Percentiles rank a stretch among this genome's conserved stretches.
phyloP scores from a whole-genome alignment of 208 protist genomes.

The Sergeia podlipaevii region DNA sequence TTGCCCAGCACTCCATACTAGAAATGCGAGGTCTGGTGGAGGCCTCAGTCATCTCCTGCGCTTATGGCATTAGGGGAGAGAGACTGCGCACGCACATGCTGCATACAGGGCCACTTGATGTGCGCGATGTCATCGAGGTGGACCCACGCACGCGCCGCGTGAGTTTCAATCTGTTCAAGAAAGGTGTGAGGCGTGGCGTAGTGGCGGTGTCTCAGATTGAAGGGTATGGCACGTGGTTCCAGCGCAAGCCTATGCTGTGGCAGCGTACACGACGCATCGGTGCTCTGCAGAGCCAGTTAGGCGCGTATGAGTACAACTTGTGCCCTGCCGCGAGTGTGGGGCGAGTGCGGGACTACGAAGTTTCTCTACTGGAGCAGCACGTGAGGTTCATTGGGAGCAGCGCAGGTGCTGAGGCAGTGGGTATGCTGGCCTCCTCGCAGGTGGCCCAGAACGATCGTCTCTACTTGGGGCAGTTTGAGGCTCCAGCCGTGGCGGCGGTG shows the following conservation, averaged over 20 bases:
- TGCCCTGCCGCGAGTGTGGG: slow-evolving; percentile 42
- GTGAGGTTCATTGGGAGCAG: slow-evolving; percentile 36
- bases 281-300: slow-evolving; percentile 75
- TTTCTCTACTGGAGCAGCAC: slow-evolving; percentile 67
- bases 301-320: slow-evolving; percentile 66
- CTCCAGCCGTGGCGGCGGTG: slow-evolving; percentile 65
- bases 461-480: slow-evolving; percentile 88
- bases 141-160: slow-evolving; percentile 25
- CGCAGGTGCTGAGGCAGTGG: slow-evolving; percentile 59
- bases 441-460: slow-evolving; percentile 73
- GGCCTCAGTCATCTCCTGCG: slow-evolving; percentile 76
- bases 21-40: slow-evolving; percentile 78
- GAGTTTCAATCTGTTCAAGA: slow-evolving; percentile 51
- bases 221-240: slow-evolving; percentile 84
- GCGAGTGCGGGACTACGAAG: slow-evolving; percentile 46
- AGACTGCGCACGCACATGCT: slow-evolving; percentile 78
- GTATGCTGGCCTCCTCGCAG: slow-evolving; percentile 70
- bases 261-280: slow-evolving; percentile 82
- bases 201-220: slow-evolving; percentile 78
- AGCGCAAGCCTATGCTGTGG: slow-evolving; percentile 88
- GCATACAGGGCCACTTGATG: slow-evolving; percentile 76
- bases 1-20: slow-evolving; percentile 74
- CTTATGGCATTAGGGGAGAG: slow-evolving; percentile 72
- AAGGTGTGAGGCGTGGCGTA: slow-evolving; percentile 52
- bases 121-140: slow-evolving; percentile 55